These are phyloP conservation scores for Kodamaea neixiangensis DNA, from an alignment of 805 yeast genomes.

Conservation along the genomic window DNA sequence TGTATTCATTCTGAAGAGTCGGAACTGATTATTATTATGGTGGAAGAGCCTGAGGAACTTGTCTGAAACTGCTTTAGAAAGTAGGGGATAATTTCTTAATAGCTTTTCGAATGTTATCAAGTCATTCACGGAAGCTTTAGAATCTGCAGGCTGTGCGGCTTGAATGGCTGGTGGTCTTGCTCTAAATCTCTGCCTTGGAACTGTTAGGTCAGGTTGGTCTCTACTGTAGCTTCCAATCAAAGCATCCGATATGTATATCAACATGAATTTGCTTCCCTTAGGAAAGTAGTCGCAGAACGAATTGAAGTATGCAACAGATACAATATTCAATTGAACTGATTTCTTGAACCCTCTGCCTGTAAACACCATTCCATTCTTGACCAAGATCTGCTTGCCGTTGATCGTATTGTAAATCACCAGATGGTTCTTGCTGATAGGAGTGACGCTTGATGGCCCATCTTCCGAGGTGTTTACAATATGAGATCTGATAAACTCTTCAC, in stretches of 20 bases:
- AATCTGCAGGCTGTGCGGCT: background rate
- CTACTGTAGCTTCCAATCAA: slow-evolving; percentile 25
- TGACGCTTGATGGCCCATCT: slow-evolving; percentile 24
- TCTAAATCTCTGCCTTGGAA: background rate
- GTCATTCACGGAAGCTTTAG: background rate
- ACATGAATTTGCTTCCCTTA: slow-evolving; percentile 54
- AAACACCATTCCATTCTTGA: slow-evolving; percentile 55
- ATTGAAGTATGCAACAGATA: slow-evolving; percentile 47
- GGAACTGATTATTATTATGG: slow-evolving; percentile 38
- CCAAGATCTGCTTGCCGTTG: slow-evolving; percentile 54
- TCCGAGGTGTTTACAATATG: slow-evolving; percentile 51
- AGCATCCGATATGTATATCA: slow-evolving; percentile 60
- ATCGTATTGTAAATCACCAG: slow-evolving; percentile 54
- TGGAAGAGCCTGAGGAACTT: slow-evolving; percentile 41
- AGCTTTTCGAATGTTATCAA: slow-evolving; percentile 37
- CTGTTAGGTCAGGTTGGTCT: background rate
- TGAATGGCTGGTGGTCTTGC: background rate
- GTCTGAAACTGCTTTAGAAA: slow-evolving; percentile 41
- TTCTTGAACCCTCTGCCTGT: slow-evolving; percentile 61
- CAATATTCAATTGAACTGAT: slow-evolving; percentile 45
- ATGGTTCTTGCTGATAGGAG: slow-evolving; percentile 31
- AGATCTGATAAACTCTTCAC: slow-evolving; percentile 60
- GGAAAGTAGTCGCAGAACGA: slow-evolving; percentile 63
- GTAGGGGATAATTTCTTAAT: slow-evolving; percentile 39
- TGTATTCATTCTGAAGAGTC: slow-evolving; percentile 31